Percentiles rank a stretch among this genome's conserved stretches.
Conservation (phyloP, 306 rosid species). For the Ceratonia siliqua region DNA sequence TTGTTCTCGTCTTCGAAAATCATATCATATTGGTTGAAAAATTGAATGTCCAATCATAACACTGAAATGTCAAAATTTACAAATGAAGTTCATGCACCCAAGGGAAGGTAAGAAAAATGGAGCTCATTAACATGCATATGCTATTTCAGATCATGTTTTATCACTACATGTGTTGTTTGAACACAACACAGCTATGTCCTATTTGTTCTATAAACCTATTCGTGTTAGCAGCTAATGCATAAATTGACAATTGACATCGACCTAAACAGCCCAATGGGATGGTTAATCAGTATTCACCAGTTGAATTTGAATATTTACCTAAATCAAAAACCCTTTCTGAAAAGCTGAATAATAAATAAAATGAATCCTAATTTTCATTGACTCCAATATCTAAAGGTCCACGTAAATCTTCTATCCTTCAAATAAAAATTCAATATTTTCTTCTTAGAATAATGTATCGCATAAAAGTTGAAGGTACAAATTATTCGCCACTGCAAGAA, state of each 20-base stretch:
- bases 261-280: background rate
- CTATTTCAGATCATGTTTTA: background rate
- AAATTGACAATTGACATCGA: background rate
- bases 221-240: conserved; percentile 4
- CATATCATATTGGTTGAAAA: conserved; percentile 5
- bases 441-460: background rate
- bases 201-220: background rate
- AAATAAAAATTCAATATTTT: background rate
- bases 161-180: background rate
- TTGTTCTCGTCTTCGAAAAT: background rate
- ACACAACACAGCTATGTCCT: background rate
- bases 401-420: background rate
- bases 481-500: background rate
- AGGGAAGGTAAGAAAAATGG: background rate
- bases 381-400: background rate
- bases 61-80: background rate
- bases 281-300: background rate
- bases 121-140: background rate
- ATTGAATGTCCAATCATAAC: background rate
- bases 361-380: background rate
- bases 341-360: background rate
- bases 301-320: background rate
- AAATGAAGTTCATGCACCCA: background rate
- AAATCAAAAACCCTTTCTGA: background rate
- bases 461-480: background rate